These are phyloP conservation scores for Ogataea nakhonphanomensis DNA, from an alignment of 805 yeast genomes.

Conservation along the genomic window DNA sequence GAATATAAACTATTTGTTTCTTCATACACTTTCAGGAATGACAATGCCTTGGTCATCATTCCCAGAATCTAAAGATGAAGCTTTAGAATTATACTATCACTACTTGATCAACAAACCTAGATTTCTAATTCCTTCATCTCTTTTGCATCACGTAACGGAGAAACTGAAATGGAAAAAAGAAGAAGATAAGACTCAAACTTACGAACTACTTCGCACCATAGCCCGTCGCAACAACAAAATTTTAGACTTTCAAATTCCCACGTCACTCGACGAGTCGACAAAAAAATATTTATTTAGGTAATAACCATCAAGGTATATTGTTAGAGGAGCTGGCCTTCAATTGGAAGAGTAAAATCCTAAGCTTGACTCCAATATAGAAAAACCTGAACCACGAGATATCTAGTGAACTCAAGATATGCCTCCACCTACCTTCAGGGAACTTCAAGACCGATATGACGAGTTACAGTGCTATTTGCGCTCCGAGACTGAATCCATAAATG, in stretches of 20 bases:
- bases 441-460: conserved; percentile 12
- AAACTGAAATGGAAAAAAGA: background rate
- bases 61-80: background rate
- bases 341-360: too few relatives aligned
- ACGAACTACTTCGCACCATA: background rate
- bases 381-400: background rate
- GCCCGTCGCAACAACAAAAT: background rate
- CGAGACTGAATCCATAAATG: conserved; percentile 16
- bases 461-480: conserved; percentile 6
- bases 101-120: background rate
- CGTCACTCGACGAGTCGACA: background rate
- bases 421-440: background rate
- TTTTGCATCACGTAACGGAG: background rate
- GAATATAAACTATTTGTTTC: conserved; percentile 1
- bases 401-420: background rate
- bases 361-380: background rate
- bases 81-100: background rate
- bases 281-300: background rate
- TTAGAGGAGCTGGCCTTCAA: background rate
- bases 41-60: conserved; percentile 6
- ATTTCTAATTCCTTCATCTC: background rate
- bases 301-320: conserved; percentile 7
- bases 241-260: background rate
- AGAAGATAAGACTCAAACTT: background rate
- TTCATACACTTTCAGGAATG: conserved; percentile 3